Percentiles rank a stretch among this genome's conserved stretches.
These are phyloP conservation scores for Globisporangium spinosum DNA, from an alignment of 352 stramenopile species.

Conservation along the genomic window DNA sequence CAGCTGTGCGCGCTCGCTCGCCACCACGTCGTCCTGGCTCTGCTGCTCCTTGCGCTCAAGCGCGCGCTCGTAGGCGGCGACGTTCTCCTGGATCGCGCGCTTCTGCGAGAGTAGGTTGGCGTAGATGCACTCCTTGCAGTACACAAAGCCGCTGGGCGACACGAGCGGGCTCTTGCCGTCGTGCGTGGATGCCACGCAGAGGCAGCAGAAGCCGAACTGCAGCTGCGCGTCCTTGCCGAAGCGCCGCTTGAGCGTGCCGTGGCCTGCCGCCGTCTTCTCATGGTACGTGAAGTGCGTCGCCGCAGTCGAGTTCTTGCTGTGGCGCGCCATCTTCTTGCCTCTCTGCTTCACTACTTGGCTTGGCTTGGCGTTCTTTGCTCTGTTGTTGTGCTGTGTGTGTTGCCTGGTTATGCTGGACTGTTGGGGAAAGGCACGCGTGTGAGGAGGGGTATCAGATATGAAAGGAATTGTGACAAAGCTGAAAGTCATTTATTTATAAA, in stretches of 20 bases:
- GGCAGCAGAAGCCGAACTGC: slow-evolving; percentile 68
- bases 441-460: not conserved
- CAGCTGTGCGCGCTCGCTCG: slow-evolving; percentile 50
- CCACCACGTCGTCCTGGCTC: slow-evolving; percentile 43
- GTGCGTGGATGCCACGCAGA: slow-evolving; percentile 63
- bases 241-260: slow-evolving; percentile 80
- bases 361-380: not conserved
- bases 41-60: slow-evolving; percentile 46
- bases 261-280: slow-evolving; percentile 65
- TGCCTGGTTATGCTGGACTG: slow-evolving; percentile 3
- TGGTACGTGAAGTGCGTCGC: slow-evolving; percentile 87
- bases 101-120: slow-evolving; percentile 82
- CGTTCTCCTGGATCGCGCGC: slow-evolving; percentile 69
- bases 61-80: slow-evolving; percentile 59
- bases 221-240: slow-evolving; percentile 82
- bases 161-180: slow-evolving; percentile 55
- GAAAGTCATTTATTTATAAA: not conserved
- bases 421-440: not conserved
- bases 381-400: not conserved
- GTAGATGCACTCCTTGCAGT: slow-evolving; percentile 89
- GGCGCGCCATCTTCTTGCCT: slow-evolving; percentile 43
- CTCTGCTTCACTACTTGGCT: not conserved
- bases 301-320: slow-evolving; percentile 88
- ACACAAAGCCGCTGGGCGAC: slow-evolving; percentile 70
- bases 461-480: not conserved